phyloP scores from a whole-genome alignment of 371 early-diverging fungal genomes.

The Smittium culicis region DNA sequence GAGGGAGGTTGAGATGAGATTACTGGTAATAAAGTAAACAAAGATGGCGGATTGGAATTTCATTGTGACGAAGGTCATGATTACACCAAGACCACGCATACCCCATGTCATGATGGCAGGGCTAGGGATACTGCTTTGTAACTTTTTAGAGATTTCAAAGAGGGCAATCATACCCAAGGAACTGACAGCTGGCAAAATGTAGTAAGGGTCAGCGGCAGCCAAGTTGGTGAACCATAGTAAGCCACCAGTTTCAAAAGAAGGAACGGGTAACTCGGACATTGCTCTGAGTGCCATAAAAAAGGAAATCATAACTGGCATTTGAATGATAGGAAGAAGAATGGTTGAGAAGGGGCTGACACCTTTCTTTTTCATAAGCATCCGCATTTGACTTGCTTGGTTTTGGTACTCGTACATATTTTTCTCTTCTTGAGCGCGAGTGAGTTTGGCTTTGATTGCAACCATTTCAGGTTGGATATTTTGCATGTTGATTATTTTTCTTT shows the following conservation, averaged over 20 bases:
- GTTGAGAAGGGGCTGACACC: slow-evolving; percentile 49
- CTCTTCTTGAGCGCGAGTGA: slow-evolving; percentile 40
- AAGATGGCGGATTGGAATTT: slow-evolving; percentile 69
- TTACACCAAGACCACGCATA: slow-evolving; percentile 47
- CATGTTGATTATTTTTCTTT: slow-evolving; percentile 53
- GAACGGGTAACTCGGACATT: slow-evolving; percentile 72
- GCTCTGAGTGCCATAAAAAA: slow-evolving; percentile 74
- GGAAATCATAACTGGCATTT: slow-evolving; percentile 75
- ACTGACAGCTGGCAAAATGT: slow-evolving; percentile 62
- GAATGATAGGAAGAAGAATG: slow-evolving; percentile 46
- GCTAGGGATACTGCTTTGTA: slow-evolving; percentile 18
- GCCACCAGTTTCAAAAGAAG: slow-evolving; percentile 66
- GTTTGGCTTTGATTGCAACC: slow-evolving; percentile 46
- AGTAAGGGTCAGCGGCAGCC: slow-evolving; percentile 65
- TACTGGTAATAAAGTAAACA: slow-evolving; percentile 73
- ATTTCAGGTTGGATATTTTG: slow-evolving; percentile 63
- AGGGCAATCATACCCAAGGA: slow-evolving; percentile 54
- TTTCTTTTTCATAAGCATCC: slow-evolving; percentile 45
- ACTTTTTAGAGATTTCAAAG: slow-evolving; percentile 44
- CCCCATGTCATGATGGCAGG: slow-evolving; percentile 44
- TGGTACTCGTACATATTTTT: slow-evolving; percentile 44
- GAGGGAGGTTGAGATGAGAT: slow-evolving; percentile 54
- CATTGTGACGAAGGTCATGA: slow-evolving; percentile 51
- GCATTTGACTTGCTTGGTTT: slow-evolving; percentile 40
- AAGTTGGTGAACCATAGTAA: slow-evolving; percentile 71